phyloP scores from a whole-genome alignment of 495 filamentous ascomycete genomes.

The Gamarada debralockiae region DNA sequence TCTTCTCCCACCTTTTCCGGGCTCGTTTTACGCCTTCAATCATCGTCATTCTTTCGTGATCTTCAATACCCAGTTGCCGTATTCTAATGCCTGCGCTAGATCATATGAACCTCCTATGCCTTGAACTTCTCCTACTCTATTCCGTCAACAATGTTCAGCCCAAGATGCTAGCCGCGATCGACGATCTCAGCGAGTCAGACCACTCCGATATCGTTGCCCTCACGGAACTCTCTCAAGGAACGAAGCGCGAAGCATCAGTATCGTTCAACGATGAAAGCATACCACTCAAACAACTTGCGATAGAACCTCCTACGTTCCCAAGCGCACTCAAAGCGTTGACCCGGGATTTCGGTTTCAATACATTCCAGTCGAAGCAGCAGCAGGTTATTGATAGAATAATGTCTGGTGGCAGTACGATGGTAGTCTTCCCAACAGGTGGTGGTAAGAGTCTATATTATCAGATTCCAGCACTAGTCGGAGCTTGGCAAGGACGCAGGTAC shows the following conservation, averaged over 20 bases:
- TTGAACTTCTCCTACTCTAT: too few species aligned
- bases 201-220: slow-evolving; percentile 15
- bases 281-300: slow-evolving; percentile 17
- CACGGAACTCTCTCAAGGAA: background rate
- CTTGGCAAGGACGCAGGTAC: slow-evolving; percentile 31
- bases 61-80: too few species aligned
- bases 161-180: too few species aligned
- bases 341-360: slow-evolving; percentile 39
- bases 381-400: slow-evolving; percentile 46
- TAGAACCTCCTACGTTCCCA: slow-evolving; percentile 9
- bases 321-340: slow-evolving; percentile 33
- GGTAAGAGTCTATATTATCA: slow-evolving; percentile 57
- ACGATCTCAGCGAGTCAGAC: slow-evolving; percentile 9
- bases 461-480: slow-evolving; percentile 48
- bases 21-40: too few species aligned
- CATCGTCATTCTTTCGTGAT: too few species aligned
- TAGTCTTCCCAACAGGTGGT: slow-evolving; percentile 57
- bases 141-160: too few species aligned
- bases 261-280: background rate
- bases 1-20: too few species aligned
- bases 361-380: slow-evolving; percentile 47
- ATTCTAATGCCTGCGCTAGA: too few species aligned
- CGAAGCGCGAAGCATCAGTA: slow-evolving; percentile 6
- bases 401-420: slow-evolving; percentile 42
- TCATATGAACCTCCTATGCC: too few species aligned